Evolutionary conservation across 441 rosid species (phyloP).

Genomic region (Corymbia calophylla): DNA sequence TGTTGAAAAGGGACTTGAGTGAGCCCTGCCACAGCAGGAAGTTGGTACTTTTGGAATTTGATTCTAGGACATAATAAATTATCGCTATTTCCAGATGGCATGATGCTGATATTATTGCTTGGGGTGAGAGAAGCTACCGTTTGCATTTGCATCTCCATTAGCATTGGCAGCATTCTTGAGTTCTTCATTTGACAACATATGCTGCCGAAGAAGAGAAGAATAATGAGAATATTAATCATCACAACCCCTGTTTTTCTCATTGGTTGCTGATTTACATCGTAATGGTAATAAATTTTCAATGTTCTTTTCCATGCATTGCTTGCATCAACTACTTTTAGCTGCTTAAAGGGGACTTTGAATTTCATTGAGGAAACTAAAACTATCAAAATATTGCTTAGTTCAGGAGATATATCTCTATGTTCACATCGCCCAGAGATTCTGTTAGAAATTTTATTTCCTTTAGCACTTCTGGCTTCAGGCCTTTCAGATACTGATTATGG

Average conservation of each 20-base stretch:
- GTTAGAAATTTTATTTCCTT: conserved; percentile 35
- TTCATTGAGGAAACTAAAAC: neutral
- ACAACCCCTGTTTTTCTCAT: conserved; percentile 35
- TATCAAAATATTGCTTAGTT: neutral
- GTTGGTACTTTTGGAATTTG: neutral
- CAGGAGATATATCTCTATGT: conserved; percentile 32
- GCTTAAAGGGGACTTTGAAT: neutral
- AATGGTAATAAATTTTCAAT: neutral
- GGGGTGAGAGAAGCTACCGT: neutral
- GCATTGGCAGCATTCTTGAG: neutral
- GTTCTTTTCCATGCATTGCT: neutral
- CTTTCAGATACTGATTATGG: conserved; percentile 35
- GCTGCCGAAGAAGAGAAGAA: neutral
- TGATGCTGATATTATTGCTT: neutral
- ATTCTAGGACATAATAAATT: neutral
- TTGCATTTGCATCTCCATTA: neutral
- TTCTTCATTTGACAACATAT: neutral
- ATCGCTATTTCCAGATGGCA: neutral
- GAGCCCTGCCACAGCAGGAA: neutral
- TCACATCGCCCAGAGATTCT: conserved; percentile 30
- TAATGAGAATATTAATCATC: neutral
- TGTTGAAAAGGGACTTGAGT: neutral
- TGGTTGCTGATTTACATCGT: neutral
- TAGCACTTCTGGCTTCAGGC: conserved; percentile 29
- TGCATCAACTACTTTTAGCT: neutral